Conservation (phyloP, 176 grass and related monocot species). For the Paspalum notatum region DNA sequence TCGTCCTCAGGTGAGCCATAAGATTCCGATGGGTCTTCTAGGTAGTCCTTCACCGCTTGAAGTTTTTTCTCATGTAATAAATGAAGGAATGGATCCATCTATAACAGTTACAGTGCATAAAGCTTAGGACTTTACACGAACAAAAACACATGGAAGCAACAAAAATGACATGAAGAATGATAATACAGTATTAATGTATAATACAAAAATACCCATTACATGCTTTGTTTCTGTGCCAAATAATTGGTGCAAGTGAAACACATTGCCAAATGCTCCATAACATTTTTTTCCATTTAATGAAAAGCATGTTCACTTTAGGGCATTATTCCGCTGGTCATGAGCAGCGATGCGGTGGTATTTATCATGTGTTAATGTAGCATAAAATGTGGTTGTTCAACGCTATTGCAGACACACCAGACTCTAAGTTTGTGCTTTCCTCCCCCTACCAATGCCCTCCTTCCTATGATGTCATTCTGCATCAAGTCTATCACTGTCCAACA, state of each 20-base stretch:
- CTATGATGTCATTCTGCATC: background rate
- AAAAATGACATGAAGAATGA: constrained; percentile 23
- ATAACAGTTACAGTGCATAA: constrained; percentile 10
- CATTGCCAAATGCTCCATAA: background rate
- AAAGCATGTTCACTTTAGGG: background rate
- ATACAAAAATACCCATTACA: background rate
- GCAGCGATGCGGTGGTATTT: background rate
- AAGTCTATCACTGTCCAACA: background rate
- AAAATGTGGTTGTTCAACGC: background rate
- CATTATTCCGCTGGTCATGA: background rate
- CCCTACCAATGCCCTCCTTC: background rate
- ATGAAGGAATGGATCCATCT: constrained; percentile 92
- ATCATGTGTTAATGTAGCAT: background rate
- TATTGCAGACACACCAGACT: background rate
- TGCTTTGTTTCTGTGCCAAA: too few relatives aligned
- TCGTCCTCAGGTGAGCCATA: constrained; percentile 93
- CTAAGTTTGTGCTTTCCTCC: background rate
- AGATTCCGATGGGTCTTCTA: constrained; percentile 44
- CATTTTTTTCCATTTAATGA: background rate
- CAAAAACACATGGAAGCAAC: background rate
- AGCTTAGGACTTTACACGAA: background rate
- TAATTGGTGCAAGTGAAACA: constrained; percentile 1
- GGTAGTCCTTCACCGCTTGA: constrained; percentile 65
- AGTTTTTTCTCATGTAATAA: constrained; percentile 81
- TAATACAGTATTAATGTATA: constrained; percentile 3